Evolutionary conservation across 495 filamentous ascomycete genomes (phyloP).

Genomic region (Schizothecium vesticola): DNA sequence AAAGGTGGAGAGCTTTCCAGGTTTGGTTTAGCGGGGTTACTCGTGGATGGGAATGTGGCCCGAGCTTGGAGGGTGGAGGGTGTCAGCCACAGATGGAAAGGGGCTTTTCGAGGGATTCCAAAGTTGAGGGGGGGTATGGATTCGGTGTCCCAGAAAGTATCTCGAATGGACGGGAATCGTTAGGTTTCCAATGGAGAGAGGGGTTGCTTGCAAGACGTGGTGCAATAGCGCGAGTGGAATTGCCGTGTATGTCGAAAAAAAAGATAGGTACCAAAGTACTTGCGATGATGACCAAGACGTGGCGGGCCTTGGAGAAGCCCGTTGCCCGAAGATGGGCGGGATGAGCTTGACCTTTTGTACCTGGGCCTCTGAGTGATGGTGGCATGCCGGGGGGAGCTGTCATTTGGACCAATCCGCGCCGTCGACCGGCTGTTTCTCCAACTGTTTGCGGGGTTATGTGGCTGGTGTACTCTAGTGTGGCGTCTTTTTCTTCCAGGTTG

Average conservation of each 20-base stretch:
- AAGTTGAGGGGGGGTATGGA: not conserved
- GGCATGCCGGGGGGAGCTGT: not conserved
- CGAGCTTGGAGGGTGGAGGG: not conserved
- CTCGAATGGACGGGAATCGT: not conserved
- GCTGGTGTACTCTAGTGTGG: slow-evolving; percentile 19
- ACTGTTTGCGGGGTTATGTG: slow-evolving; percentile 30
- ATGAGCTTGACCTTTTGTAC: slow-evolving; percentile 28
- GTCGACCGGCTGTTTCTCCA: not conserved
- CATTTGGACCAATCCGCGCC: not conserved
- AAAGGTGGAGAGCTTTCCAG: not conserved
- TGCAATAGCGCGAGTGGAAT: not conserved
- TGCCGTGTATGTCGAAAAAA: not conserved
- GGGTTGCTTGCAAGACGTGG: not conserved
- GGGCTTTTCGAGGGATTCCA: not conserved
- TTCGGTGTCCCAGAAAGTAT: no score
- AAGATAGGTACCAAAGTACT: not conserved
- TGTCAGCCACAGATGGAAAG: not conserved
- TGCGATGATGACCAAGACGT: not conserved
- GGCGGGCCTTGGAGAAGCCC: slow-evolving; percentile 10
- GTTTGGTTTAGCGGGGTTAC: not conserved
- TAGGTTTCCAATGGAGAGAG: no score
- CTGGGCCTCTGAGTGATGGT: slow-evolving; percentile 5
- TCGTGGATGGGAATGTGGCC: not conserved
- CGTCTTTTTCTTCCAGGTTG: not conserved
- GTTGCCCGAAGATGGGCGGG: slow-evolving; percentile 19